Evolutionary conservation across 192 early-diverging fungal species (phyloP), one percentile per base, ranked within the genome.

Genomic region (Coemansia sp.): DNA sequence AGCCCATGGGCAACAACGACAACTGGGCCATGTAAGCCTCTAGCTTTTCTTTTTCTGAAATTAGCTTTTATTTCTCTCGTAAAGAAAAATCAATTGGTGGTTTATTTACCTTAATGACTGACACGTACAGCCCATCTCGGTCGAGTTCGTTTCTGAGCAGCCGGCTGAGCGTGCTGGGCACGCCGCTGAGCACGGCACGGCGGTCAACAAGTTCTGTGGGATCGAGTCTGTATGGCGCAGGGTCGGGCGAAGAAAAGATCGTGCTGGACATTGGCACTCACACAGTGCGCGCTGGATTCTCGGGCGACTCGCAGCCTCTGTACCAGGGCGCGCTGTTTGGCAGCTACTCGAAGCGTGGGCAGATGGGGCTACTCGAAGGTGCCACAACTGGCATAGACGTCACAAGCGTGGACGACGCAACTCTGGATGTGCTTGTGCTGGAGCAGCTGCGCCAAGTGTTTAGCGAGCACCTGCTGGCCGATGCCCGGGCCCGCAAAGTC

Each of bases 211-310:
- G 2, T 6, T 65, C 32, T 6, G 39, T 22, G 14, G 10, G 43
- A 2, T 57, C 64, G 54, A 41, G 47, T 1, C 45, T 66, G 19
- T 66, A 66, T 24, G 43, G 64, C 3, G 85, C 51, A 84, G 25
- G 64, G 10, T 55, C 53, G 0, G 53, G 24, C 56, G 94, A 94
- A 74, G 93, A 96, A 55, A 82, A 90, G 5, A 86, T 96, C 21
- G 89, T 96, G 8, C 84, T 96, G 8, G 94, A 96, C 70, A 82
- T 96, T 52, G 93, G 94, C 15, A 87, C 90, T 1, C 76, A 85
- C 29, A 89, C 89, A 57, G 79, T 95, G 59, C 91, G 92, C 17
- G 92, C 88, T 62, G 94, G 94, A 0, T 91, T 93, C 74, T 92
- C 90, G 3, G 91, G 91, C 21, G 94, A 96, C 73, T 65, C 88